Evolutionary conservation across 371 early-diverging fungal species (phyloP).

Genomic region (Syncephalastrum racemosum): DNA sequence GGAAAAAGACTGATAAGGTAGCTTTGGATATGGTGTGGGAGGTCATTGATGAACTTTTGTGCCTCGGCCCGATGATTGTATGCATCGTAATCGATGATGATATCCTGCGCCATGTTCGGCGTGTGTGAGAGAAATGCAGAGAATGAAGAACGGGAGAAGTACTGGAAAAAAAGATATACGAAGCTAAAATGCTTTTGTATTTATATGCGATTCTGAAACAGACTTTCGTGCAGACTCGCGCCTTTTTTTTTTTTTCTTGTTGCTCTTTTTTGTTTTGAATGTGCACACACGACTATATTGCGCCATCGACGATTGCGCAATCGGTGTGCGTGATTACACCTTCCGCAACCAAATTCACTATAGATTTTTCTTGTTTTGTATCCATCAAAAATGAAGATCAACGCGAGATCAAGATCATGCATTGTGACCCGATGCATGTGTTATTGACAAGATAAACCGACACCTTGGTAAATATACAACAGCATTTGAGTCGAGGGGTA

Average conservation of each 20-base stretch:
- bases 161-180: neutral
- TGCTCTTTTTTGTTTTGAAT: neutral
- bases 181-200: neutral
- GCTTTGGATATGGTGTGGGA: slow-evolving; percentile 30
- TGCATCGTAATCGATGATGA: slow-evolving; percentile 42
- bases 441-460: too few species aligned
- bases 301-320: slow-evolving; percentile 30
- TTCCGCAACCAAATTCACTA: slow-evolving; percentile 7
- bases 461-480: too few species aligned
- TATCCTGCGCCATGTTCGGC: slow-evolving; percentile 9
- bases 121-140: neutral
- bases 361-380: too few species aligned
- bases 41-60: slow-evolving; percentile 18
- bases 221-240: neutral
- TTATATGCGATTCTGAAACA: slow-evolving; percentile 1
- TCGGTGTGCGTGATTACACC: slow-evolving; percentile 33
- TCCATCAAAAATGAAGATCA: too few species aligned
- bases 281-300: neutral
- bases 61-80: slow-evolving; percentile 22
- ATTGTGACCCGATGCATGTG: too few species aligned
- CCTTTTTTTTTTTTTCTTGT: neutral
- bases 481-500: too few species aligned
- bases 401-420: too few species aligned
- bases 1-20: slow-evolving; percentile 58
- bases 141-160: slow-evolving; percentile 1